These are phyloP conservation scores for Phlebopus sp. DNA, from an alignment of 1,284 basidiomycete species.

Conservation along the genomic window DNA sequence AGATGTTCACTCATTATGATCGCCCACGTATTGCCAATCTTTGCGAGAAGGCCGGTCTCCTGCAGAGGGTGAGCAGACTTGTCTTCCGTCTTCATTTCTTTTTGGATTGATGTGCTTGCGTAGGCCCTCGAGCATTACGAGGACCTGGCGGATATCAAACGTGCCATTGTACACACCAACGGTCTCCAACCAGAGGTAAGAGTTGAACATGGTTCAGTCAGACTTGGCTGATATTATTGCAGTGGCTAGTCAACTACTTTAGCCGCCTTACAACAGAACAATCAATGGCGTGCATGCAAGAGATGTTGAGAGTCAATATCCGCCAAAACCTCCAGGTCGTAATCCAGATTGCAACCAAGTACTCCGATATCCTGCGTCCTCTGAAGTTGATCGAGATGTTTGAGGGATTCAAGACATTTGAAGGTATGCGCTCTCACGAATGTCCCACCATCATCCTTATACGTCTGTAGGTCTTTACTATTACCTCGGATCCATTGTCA, in stretches of 20 bases:
- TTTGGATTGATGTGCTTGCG: slow-evolving; percentile 13
- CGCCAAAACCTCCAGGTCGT: slow-evolving; percentile 97
- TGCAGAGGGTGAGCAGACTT: slow-evolving; percentile 72
- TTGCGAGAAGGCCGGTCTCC: slow-evolving; percentile 95
- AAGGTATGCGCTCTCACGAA: slow-evolving; percentile 48
- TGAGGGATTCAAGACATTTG: slow-evolving; percentile 97
- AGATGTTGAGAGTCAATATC: slow-evolving; percentile 97
- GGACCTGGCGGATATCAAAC: slow-evolving; percentile 96
- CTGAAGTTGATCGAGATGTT: slow-evolving; percentile 99
- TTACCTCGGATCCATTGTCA: slow-evolving; percentile 96
- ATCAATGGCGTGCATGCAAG: slow-evolving; percentile 93
- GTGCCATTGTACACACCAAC: slow-evolving; percentile 93
- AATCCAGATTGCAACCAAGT: slow-evolving; percentile 98
- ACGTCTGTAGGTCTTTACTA: slow-evolving; percentile 82
- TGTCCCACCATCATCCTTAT: slow-evolving; percentile 1
- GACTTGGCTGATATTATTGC: slow-evolving; percentile 4
- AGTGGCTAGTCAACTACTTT: slow-evolving; percentile 99
- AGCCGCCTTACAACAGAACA: slow-evolving; percentile 98
- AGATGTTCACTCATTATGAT: slow-evolving; percentile 99
- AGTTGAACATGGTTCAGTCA: slow-evolving; percentile 20
- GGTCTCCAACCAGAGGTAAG: slow-evolving; percentile 80
- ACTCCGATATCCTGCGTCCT: slow-evolving; percentile 96
- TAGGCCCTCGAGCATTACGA: slow-evolving; percentile 98
- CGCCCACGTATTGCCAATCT: slow-evolving; percentile 96
- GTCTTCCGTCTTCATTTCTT: neutral